Evolutionary conservation across 2,329 filamentous ascomycete genomes (phyloP).

Genomic region (Xylariomycetidae sp.): DNA sequence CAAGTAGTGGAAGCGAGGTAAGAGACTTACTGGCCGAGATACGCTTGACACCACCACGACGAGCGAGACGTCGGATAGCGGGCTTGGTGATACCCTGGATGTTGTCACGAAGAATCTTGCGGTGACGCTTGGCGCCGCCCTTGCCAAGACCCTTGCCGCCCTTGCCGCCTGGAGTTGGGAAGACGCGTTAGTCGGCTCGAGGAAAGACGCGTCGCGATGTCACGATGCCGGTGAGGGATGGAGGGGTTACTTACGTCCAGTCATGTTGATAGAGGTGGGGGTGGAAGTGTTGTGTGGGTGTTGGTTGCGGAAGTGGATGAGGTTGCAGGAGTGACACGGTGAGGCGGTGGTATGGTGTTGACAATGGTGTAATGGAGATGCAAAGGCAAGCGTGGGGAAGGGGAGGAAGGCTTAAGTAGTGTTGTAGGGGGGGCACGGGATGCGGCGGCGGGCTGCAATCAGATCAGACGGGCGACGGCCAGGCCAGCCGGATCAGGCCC

Average conservation of each 20-base stretch:
- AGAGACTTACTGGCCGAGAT: constrained; percentile 75
- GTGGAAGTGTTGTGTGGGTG: constrained; percentile 9
- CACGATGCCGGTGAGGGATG: constrained; percentile 1
- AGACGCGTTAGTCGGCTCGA: constrained; percentile 56
- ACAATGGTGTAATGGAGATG: constrained; percentile 16
- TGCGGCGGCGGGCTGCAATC: constrained; percentile 21
- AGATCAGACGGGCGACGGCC: constrained; percentile 24
- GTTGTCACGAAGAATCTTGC: constrained; percentile 99
- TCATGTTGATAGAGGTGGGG: constrained; percentile 21
- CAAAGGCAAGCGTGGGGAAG: constrained; percentile 22
- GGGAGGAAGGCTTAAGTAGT: constrained; percentile 19
- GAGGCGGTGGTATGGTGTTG: constrained; percentile 11
- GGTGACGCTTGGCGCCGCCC: constrained; percentile 97
- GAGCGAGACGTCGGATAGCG: constrained; percentile 94
- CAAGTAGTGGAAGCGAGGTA: constrained; percentile 2
- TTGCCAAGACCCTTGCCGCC: constrained; percentile 97
- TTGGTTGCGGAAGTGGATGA: constrained; percentile 12
- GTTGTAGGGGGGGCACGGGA: constrained; percentile 12
- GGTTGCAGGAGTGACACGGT: constrained; percentile 14
- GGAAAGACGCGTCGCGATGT: not conserved
- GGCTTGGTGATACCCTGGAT: constrained; percentile 99
- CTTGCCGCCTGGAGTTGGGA: constrained; percentile 66
- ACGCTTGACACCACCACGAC: constrained; percentile 99
- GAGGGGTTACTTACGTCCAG: constrained; percentile 25
- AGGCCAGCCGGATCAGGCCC: not conserved